phyloP scores from a whole-genome alignment of 2,329 filamentous ascomycete genomes.

The Claviceps pazoutovae region DNA sequence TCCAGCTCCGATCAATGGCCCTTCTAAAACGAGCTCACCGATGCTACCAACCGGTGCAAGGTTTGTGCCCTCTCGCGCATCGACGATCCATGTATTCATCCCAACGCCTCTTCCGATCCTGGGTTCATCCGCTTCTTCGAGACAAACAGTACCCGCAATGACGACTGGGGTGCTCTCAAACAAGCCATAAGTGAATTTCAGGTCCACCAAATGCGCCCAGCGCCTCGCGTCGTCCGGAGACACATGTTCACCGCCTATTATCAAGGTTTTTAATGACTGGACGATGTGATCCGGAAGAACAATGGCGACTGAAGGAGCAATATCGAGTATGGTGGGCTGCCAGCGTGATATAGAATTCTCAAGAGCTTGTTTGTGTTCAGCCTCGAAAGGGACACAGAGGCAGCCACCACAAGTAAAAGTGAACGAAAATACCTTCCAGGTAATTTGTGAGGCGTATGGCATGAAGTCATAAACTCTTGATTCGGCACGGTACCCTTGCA shows the following conservation, averaged over 20 bases:
- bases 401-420: background rate
- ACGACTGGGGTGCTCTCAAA: background rate
- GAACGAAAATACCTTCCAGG: background rate
- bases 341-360: background rate
- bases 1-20: conserved; percentile 11
- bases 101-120: conserved; percentile 5
- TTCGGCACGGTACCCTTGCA: conserved; percentile 1
- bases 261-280: background rate
- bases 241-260: background rate
- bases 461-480: conserved; percentile 6
- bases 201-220: background rate
- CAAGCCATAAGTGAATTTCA: conserved; percentile 1
- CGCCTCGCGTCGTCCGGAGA: background rate
- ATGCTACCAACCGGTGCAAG: conserved; percentile 11
- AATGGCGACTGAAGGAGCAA: background rate
- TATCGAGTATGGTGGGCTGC: conserved; percentile 1
- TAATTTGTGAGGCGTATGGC: background rate
- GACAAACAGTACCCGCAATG: background rate
- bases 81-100: conserved; percentile 11
- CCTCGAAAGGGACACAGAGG: conserved; percentile 1
- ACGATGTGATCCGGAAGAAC: background rate
- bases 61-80: conserved; percentile 6
- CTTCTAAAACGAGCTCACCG: conserved; percentile 16
- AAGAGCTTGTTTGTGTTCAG: background rate
- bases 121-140: conserved; percentile 2